Percentiles rank a stretch among this genome's conserved stretches.
phyloP scores from a whole-genome alignment of 371 early-diverging fungal genomes.

The Entomophthora muscae region DNA sequence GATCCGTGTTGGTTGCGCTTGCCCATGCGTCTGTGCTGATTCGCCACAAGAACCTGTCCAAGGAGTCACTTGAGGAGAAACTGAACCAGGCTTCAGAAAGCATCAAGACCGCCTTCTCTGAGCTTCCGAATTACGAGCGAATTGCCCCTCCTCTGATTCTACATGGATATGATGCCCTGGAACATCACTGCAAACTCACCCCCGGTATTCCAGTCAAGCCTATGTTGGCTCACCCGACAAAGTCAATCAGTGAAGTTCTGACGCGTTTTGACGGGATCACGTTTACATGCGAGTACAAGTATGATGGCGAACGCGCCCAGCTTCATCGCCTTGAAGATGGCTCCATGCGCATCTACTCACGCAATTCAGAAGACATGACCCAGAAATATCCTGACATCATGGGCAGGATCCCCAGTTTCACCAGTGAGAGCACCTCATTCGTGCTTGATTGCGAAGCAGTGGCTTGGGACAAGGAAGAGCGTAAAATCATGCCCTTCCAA shows the following conservation, averaged over 20 bases:
- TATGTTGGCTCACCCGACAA: conserved; percentile 99
- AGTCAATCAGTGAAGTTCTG: conserved; percentile 82
- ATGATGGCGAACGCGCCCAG: conserved; percentile 99
- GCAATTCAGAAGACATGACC: conserved; percentile 95
- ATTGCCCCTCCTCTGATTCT: conserved; percentile 74
- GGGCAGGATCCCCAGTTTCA: conserved; percentile 41
- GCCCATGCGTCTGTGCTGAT: conserved; percentile 55
- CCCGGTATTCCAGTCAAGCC: conserved; percentile 98
- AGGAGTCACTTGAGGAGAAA: conserved; percentile 28
- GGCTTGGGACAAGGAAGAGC: conserved; percentile 84
- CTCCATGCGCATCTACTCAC: conserved; percentile 69
- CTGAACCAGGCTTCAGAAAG: conserved; percentile 50
- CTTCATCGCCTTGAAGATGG: conserved; percentile 68
- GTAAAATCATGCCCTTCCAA: conserved; percentile 95
- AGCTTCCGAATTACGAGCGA: conserved; percentile 77
- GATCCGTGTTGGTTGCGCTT: conserved; percentile 77
- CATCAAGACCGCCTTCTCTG: conserved; percentile 79
- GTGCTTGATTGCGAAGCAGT: conserved; percentile 99
- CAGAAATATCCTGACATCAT: conserved; percentile 91
- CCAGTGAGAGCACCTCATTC: conserved; percentile 49
- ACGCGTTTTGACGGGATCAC: conserved; percentile 77
- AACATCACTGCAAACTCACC: conserved; percentile 61
- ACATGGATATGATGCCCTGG: conserved; percentile 43
- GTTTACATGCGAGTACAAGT: conserved; percentile 99
- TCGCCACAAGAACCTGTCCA: conserved; percentile 20